Base-by-base conservation (phyloP, 2,329 filamentous ascomycete species). In the Coniochaeta hoffmannii region DNA sequence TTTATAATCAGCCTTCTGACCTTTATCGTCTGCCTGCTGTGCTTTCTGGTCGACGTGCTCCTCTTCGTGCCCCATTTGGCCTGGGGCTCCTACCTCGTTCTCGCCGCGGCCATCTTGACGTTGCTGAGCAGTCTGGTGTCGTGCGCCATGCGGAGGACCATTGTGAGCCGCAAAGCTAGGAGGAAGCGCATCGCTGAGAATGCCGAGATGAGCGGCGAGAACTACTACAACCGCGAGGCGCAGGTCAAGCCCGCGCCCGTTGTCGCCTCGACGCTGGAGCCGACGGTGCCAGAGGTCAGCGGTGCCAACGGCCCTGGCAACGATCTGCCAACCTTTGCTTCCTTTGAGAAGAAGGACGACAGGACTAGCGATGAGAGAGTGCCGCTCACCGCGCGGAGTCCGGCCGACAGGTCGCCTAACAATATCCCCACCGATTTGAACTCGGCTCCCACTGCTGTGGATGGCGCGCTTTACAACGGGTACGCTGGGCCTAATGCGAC, bases 131-230 rank as follows among this genome's bases (percentile, higher is more conserved):
- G 87, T 41, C 81, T 99, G 56, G 85, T 97, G 34, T 92, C 91
- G 9, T 99, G 92, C 69, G 91, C 90, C 22, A 97, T 97, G 91
- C 88, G 94, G 60, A 85, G 93, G 58, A 95, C 92, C 2, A 76
- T 97, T 56, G 89, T 97, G 58, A 89, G 89, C 70, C 84, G 93
- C 64, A 97, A 97, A 74, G 89, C 92, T n/a, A 83, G 92, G 59
- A 92, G 94, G 78, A 90, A 87, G 76, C 84, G 90, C 49, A 95
- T 97, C 67, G 90, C 86, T 2, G 89, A 95, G 70, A 96, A 97
- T 68, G 90, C 92, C 8, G 92, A 97, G 68, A 97, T 97, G 92
- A 97, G 89, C 68, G 93, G 93, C 28, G 86, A 94, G 65, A 94
- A 92, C 66, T 97, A 88, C 69, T 97, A 95, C 71, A 88, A 86